Base-by-base conservation (phyloP, 345 rosid species). In the Eucalyptus curtisii region DNA sequence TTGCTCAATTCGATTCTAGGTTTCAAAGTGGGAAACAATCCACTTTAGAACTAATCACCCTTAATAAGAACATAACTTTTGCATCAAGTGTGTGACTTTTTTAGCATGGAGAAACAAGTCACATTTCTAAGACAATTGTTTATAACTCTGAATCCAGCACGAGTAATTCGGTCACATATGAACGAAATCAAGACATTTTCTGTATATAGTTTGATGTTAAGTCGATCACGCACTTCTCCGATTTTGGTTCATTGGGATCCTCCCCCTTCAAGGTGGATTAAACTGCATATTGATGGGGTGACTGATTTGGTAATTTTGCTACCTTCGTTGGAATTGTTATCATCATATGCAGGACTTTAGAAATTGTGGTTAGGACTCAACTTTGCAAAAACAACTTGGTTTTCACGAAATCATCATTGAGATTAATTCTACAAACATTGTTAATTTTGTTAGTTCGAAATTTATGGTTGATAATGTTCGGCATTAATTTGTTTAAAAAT, bases 1-100 rank as follows among this genome's bases (percentile, higher is more conserved):
- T 16, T 68, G 22, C 6, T 7, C 2, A 0, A 68, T 68, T 2
- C 0, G 13, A 19, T 68, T 33, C 13, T 5, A 31, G 0, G 42
- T 68, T 68, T 31, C 4, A 68, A 0, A 12, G 7, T 31, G 1
- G 10, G 24, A 68, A 31, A 17, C 13, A 1, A 33, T 1, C 13
- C 44, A 68, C 13, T 68, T 5, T 68, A 6, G 12, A 68, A 68
- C 6, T 4, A 4, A 33, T 3, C 42, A 8, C 80, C 12, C 13
- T 4, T 33, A 33, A 33, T 33, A 4, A 8, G 8, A 37, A 10
- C 47, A 76, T 19, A 5, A 76, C 1, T 37, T 76, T 20, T 76
- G 47, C 3, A 19, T 76, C 7, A 12, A 76, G 45, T 4, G 8
- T 10, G 7, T 76, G 44, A 40, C 24, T 68, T 68, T 33, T 68